Conservation (phyloP, 2,329 filamentous ascomycete species). For the Rosellinia necatrix region DNA sequence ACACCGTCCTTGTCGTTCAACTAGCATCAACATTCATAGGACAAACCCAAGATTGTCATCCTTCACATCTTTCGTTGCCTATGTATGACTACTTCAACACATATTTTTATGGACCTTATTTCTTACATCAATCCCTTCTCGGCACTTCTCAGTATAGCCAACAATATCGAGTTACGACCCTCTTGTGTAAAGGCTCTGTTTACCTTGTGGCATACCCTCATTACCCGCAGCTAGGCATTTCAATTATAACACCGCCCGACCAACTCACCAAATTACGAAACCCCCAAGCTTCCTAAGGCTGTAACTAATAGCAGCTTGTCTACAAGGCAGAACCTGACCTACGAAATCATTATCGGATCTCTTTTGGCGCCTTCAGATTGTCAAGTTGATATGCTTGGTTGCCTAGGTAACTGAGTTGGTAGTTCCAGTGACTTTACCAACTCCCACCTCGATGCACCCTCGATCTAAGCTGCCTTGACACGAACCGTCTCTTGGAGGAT, state of each 20-base stretch:
- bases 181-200: background rate
- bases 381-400: background rate
- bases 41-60: background rate
- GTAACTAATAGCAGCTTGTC: background rate
- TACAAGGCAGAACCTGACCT: background rate
- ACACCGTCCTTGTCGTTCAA: background rate
- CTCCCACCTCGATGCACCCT: background rate
- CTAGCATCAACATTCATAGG: background rate
- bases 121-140: background rate
- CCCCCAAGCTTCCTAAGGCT: background rate
- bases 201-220: slow-evolving; percentile 5
- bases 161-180: slow-evolving; percentile 8
- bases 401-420: background rate
- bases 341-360: background rate
- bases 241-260: background rate
- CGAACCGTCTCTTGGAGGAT: background rate
- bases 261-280: background rate
- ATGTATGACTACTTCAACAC: slow-evolving; percentile 4
- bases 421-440: background rate
- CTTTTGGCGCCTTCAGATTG: background rate
- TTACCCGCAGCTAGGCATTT: background rate
- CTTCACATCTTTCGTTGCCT: background rate
- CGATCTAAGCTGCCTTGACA: background rate
- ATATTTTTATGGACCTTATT: slow-evolving; percentile 1
- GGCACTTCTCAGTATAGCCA: background rate